Percentiles rank a stretch among this genome's conserved stretches.
These are phyloP conservation scores for Lojkania enalia DNA, from an alignment of 2,329 filamentous ascomycete genomes.

Conservation along the genomic window DNA sequence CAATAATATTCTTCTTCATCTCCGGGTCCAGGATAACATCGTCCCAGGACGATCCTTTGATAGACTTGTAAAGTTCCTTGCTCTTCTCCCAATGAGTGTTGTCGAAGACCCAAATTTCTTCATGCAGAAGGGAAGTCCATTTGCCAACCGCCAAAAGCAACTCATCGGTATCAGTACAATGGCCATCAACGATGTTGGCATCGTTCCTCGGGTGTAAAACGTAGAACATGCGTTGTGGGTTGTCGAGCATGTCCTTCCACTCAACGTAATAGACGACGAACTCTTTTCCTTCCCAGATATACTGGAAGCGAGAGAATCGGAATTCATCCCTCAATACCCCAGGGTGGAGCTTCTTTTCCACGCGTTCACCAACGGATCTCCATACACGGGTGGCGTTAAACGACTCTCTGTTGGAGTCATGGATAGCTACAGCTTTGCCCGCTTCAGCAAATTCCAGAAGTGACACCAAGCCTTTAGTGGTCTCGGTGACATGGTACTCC, in stretches of 20 bases:
- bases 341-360: slow-evolving; percentile 16
- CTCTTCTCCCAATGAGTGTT: slow-evolving; percentile 64
- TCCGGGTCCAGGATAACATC: slow-evolving; percentile 65
- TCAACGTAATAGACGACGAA: slow-evolving; percentile 35
- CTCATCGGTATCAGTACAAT: slow-evolving; percentile 45
- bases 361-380: slow-evolving; percentile 27
- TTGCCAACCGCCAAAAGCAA: slow-evolving; percentile 58
- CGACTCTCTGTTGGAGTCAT: slow-evolving; percentile 22
- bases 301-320: slow-evolving; percentile 31
- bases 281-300: slow-evolving; percentile 31
- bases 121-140: slow-evolving; percentile 61
- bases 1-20: slow-evolving; percentile 65
- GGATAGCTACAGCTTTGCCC: slow-evolving; percentile 19
- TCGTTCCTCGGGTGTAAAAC: slow-evolving; percentile 20
- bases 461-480: slow-evolving; percentile 13
- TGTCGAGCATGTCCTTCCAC: slow-evolving; percentile 31
- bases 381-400: slow-evolving; percentile 24
- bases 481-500: slow-evolving; percentile 31
- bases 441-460: slow-evolving; percentile 29
- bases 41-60: slow-evolving; percentile 57
- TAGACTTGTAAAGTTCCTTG: slow-evolving; percentile 59
- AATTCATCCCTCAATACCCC: slow-evolving; percentile 23
- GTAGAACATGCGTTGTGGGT: slow-evolving; percentile 24
- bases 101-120: slow-evolving; percentile 68
- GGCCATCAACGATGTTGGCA: slow-evolving; percentile 18